A percentile compares a stretch with the other conserved stretches of the same genome.
These are phyloP conservation scores for Lepiota subincarnata DNA, from an alignment of 768 basidiomycete genomes.

Conservation along the genomic window DNA sequence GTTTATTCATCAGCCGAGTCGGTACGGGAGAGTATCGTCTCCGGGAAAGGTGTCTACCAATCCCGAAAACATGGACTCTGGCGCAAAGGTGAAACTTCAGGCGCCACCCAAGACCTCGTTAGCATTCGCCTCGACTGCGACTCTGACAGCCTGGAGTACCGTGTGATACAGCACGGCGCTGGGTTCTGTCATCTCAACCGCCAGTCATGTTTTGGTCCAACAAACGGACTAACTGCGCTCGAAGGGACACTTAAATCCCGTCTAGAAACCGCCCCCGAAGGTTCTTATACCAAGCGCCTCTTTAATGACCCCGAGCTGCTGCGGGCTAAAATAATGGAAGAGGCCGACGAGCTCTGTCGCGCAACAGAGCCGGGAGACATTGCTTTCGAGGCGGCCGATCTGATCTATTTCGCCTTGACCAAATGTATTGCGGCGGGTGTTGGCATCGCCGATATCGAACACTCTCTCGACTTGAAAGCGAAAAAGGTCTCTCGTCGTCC, in stretches of 20 bases:
- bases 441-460: constrained; percentile 76
- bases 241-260: constrained; percentile 76
- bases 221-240: constrained; percentile 74
- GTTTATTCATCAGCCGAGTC: constrained; percentile 93
- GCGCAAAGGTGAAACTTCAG: constrained; percentile 96
- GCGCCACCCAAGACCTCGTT: constrained; percentile 85
- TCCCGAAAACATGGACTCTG: constrained; percentile 95
- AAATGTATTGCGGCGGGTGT: constrained; percentile 85
- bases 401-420: constrained; percentile 88
- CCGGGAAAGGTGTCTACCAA: constrained; percentile 92
- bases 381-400: constrained; percentile 93
- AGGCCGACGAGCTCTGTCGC: constrained; percentile 93
- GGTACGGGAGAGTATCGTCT: constrained; percentile 78
- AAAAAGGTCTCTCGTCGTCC: constrained; percentile 80
- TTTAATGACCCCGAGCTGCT: constrained; percentile 82
- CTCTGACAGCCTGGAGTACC: constrained; percentile 86
- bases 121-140: constrained; percentile 89
- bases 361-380: constrained; percentile 77
- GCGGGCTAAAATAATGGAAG: constrained; percentile 94
- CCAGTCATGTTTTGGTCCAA: constrained; percentile 83
- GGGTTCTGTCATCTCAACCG: constrained; percentile 94
- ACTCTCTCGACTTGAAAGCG: constrained; percentile 79
- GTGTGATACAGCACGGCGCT: constrained; percentile 81
- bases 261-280: constrained; percentile 72
- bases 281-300: constrained; percentile 86